These are phyloP conservation scores for Rhynchospora breviuscula DNA, from an alignment of 176 grass and related monocot species.

Conservation along the genomic window DNA sequence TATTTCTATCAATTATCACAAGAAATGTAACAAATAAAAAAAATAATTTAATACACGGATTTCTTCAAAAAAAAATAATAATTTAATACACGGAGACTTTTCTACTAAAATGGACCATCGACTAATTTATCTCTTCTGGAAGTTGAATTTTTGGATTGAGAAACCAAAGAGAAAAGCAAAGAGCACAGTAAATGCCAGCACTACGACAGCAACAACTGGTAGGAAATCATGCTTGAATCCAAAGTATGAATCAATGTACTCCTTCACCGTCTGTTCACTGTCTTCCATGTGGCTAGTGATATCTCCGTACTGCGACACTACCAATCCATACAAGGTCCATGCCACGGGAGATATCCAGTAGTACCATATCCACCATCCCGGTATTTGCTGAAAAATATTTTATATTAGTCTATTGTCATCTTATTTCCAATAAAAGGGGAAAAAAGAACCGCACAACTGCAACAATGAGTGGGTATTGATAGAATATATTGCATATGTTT, in stretches of 20 bases:
- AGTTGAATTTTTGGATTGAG: slow-evolving; percentile 22
- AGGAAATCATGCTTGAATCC: slow-evolving; percentile 33
- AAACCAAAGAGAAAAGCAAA: slow-evolving; percentile 28
- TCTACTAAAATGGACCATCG: background rate
- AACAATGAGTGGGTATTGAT: background rate
- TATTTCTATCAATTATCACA: background rate
- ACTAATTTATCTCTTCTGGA: slow-evolving; percentile 31
- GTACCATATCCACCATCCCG: slow-evolving; percentile 30
- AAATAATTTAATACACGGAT: background rate
- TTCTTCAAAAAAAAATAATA: background rate
- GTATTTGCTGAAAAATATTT: slow-evolving; percentile 16
- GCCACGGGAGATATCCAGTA: slow-evolving; percentile 15
- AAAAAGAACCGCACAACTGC: too few relatives aligned
- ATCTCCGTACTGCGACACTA: slow-evolving; percentile 20
- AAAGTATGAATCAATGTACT: background rate
- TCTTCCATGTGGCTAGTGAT: background rate
- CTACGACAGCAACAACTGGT: slow-evolving; percentile 16
- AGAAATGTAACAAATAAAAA: background rate
- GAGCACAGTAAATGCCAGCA: slow-evolving; percentile 17
- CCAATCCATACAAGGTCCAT: slow-evolving; percentile 17
- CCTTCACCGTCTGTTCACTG: background rate
- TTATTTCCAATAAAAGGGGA: background rate
- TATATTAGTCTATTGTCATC: background rate
- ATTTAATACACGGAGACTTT: background rate
- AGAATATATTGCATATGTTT: background rate